phyloP scores from a whole-genome alignment of 2,329 filamentous ascomycete genomes.

The Knufia petricola region DNA sequence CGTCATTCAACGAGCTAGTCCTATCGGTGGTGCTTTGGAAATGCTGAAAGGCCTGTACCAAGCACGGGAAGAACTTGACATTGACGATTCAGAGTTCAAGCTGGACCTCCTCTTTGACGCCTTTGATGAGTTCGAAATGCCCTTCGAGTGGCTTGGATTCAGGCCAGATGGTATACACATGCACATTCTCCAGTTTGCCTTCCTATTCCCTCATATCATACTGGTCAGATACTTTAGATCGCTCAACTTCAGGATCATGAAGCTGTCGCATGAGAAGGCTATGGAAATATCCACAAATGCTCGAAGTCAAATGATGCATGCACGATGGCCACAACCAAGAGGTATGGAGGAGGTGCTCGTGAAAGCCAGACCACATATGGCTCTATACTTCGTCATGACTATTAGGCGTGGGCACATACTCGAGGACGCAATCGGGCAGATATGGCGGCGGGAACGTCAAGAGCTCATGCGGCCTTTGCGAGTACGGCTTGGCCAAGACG shows the following conservation, averaged over 20 bases:
- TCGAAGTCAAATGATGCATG: conserved; percentile 35
- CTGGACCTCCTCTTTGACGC: conserved; percentile 67
- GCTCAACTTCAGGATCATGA: conserved; percentile 83
- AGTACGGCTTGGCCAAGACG: conserved; percentile 71
- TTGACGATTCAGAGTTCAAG: conserved; percentile 59
- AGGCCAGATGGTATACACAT: conserved; percentile 51
- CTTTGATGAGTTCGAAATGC: conserved; percentile 64
- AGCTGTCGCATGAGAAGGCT: conserved; percentile 62
- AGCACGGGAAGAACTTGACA: conserved; percentile 54
- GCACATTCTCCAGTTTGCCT: conserved; percentile 72
- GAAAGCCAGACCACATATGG: conserved; percentile 55
- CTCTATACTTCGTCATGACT: conserved; percentile 61
- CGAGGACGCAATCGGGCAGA: conserved; percentile 68
- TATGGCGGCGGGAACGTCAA: conserved; percentile 75
- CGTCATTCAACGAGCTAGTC: conserved; percentile 57
- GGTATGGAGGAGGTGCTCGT: conserved; percentile 55
- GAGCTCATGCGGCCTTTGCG: conserved; percentile 81
- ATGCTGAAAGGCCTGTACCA: conserved; percentile 64
- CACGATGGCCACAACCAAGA: conserved; percentile 28
- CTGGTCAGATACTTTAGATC: conserved; percentile 78
- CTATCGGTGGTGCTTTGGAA: conserved; percentile 67
- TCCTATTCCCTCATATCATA: conserved; percentile 63
- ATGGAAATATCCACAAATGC: conserved; percentile 38
- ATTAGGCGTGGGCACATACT: conserved; percentile 60
- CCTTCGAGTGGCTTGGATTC: conserved; percentile 59